Evolutionary conservation across 2,329 filamentous ascomycete genomes (phyloP), one percentile per base, ranked within the genome.

Genomic region (Apiospora marii): DNA sequence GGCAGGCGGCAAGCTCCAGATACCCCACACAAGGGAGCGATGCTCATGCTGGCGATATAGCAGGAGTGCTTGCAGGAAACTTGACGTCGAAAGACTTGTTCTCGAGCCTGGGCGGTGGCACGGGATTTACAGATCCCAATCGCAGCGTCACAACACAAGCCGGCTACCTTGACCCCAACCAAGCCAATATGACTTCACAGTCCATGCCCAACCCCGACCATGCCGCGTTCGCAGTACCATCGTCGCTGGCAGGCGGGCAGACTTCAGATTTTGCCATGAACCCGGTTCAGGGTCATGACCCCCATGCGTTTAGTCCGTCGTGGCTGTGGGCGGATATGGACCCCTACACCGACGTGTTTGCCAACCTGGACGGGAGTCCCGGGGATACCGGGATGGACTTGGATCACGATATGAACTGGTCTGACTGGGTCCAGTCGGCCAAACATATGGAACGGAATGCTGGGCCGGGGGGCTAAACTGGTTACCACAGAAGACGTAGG

Each of bases 251-350:
- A 12, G 34, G 19, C 22, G 19, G 34, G 19, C 58, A 64, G 34
- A 19, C 46, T 64, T 70, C 44, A 73, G 71, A 44, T 43, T 64
- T 64, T 34, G 16, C 34, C 34, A 64, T 41, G 58, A 64, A 64
- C 4, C 72, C 19, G 27, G 72, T 12, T 41, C 71, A 3, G 46
- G 69, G 34, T 49, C 44, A 13, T 70, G 72, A 16, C 75, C 72
- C 1, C 51, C 67, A 10, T 77, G 76, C 6, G 74, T 81, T 64
- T 22, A 64, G 58, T 27, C 75, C 75, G 1, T 74, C 78, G 6
- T 83, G 82, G 80, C 72, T 82, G 4, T 84, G 82, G 82, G 77
- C 77, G 3, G 79, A 80, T 44, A 67, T 73, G 6, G 80, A 82
- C 4, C 74, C 78, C 0, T 72, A 74, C 0, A 61, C 72, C 1